Evolutionary conservation across 2,329 filamentous ascomycete genomes (phyloP).

Genomic region (Aspergillus sp.): DNA sequence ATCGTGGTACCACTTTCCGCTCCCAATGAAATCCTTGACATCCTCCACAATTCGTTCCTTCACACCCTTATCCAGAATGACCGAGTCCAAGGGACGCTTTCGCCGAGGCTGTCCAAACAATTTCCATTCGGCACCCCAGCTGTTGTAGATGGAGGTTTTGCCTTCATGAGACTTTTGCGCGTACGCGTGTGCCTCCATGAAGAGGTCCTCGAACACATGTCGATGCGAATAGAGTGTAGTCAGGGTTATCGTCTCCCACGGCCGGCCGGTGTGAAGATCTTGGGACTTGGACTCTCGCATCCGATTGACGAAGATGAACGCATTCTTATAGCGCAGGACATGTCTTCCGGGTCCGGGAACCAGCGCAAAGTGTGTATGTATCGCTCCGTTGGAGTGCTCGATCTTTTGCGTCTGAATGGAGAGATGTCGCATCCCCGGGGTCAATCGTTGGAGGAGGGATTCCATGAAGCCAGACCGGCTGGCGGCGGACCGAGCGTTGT

Average conservation of each 20-base stretch:
- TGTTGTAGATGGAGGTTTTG: slow-evolving; percentile 88
- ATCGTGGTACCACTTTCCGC: slow-evolving; percentile 85
- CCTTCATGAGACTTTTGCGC: slow-evolving; percentile 80
- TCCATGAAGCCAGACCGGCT: slow-evolving; percentile 47
- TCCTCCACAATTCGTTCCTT: slow-evolving; percentile 79
- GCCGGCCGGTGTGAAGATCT: slow-evolving; percentile 76
- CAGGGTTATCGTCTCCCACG: slow-evolving; percentile 90
- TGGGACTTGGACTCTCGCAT: slow-evolving; percentile 82
- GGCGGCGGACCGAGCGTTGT: slow-evolving; percentile 50
- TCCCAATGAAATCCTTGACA: slow-evolving; percentile 75
- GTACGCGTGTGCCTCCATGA: slow-evolving; percentile 79
- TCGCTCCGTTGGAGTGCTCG: slow-evolving; percentile 63
- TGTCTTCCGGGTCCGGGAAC: slow-evolving; percentile 90
- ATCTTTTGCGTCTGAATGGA: slow-evolving; percentile 65
- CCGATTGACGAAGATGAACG: slow-evolving; percentile 82
- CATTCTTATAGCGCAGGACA: slow-evolving; percentile 79
- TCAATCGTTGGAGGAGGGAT: slow-evolving; percentile 56
- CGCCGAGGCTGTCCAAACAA: slow-evolving; percentile 79
- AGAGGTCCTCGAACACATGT: slow-evolving; percentile 85
- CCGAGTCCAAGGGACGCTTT: slow-evolving; percentile 84
- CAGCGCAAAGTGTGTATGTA: slow-evolving; percentile 78
- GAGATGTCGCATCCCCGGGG: slow-evolving; percentile 61
- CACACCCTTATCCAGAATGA: slow-evolving; percentile 79
- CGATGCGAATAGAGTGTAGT: slow-evolving; percentile 89
- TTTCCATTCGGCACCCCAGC: slow-evolving; percentile 80